phyloP scores from a whole-genome alignment of 352 stramenopile species.

The Phytophthora cactorum region DNA sequence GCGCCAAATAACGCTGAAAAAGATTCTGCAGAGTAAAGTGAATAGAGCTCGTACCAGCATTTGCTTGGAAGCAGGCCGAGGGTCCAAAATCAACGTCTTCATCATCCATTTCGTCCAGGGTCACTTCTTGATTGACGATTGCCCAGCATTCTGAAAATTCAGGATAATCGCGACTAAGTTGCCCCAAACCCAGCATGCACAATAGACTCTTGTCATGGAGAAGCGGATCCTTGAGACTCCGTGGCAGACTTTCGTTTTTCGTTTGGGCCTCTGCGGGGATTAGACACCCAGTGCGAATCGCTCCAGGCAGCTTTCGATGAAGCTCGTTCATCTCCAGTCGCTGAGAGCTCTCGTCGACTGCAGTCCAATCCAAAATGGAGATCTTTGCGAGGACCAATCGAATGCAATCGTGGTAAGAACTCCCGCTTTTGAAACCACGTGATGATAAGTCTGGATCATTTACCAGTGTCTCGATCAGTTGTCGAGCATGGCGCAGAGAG shows the following conservation, averaged over 20 bases:
- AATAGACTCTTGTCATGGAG: conserved; percentile 5
- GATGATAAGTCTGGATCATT: conserved; percentile 24
- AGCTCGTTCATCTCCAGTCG: conserved; percentile 41
- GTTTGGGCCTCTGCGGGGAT: conserved; percentile 29
- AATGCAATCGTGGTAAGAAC: conserved; percentile 71
- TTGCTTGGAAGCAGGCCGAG: conserved; percentile 4
- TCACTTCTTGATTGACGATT: conserved; percentile 18
- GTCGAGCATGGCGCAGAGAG: conserved; percentile 50
- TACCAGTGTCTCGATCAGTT: conserved; percentile 42
- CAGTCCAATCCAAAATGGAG: conserved; percentile 79
- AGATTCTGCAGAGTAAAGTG: conserved; percentile 18
- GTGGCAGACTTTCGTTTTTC: conserved; percentile 18
- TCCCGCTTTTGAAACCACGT: conserved; percentile 48
- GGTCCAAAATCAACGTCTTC: conserved; percentile 40
- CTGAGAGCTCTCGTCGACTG: conserved; percentile 58
- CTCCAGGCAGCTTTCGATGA: conserved; percentile 32
- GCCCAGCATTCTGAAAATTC: conserved; percentile 27
- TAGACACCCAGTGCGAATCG: conserved; percentile 33
- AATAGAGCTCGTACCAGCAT: not conserved
- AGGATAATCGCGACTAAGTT: conserved; percentile 28
- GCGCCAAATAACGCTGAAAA: conserved; percentile 34
- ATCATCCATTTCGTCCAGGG: conserved; percentile 28
- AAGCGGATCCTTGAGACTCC: conserved; percentile 25
- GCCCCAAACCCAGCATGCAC: conserved; percentile 17
- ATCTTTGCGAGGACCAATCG: conserved; percentile 78